A percentile compares a stretch with the other conserved stretches of the same genome.
These are phyloP conservation scores for Grosmannia serpens DNA, from an alignment of 2,329 filamentous ascomycete species.

Conservation along the genomic window DNA sequence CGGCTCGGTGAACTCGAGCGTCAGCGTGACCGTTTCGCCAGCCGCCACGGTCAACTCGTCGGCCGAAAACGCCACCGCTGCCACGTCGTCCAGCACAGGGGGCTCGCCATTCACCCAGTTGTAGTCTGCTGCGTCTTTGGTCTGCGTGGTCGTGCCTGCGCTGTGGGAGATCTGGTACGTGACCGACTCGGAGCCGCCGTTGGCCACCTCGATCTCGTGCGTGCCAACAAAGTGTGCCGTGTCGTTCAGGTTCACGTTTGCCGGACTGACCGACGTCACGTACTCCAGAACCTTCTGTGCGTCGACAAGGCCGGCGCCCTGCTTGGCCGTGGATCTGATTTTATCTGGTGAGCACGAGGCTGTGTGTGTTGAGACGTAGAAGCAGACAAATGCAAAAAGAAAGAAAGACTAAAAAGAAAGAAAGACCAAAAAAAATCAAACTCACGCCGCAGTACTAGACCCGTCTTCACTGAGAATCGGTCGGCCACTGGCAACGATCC, in stretches of 20 bases:
- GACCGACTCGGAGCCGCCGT: constrained; percentile 22
- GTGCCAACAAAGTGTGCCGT: constrained; percentile 25
- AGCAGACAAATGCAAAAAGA: no score
- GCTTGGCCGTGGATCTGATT: constrained; percentile 24
- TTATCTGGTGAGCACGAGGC: no score
- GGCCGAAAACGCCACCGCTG: no score
- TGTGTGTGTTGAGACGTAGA: no score
- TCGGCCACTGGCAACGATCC: background rate
- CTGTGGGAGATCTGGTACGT: constrained; percentile 22
- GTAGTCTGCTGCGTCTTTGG: no score
- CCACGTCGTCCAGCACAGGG: no score
- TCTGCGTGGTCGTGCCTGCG: no score
- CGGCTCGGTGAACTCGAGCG: constrained; percentile 17
- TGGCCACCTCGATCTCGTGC: constrained; percentile 22
- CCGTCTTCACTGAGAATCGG: background rate
- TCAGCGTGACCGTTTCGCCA: constrained; percentile 14
- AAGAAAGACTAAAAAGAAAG: no score
- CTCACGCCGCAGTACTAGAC: background rate
- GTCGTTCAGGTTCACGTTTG: constrained; percentile 32
- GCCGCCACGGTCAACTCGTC: constrained; percentile 17
- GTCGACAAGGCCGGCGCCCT: constrained; percentile 28
- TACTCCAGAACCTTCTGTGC: constrained; percentile 29
- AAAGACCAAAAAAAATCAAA: background rate
- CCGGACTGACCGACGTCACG: constrained; percentile 23
- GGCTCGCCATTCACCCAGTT: background rate